Percentiles rank a stretch among this genome's conserved stretches.
Evolutionary conservation across 768 basidiomycete species (phyloP).

Genomic region (Fistulinella prunicolor): DNA sequence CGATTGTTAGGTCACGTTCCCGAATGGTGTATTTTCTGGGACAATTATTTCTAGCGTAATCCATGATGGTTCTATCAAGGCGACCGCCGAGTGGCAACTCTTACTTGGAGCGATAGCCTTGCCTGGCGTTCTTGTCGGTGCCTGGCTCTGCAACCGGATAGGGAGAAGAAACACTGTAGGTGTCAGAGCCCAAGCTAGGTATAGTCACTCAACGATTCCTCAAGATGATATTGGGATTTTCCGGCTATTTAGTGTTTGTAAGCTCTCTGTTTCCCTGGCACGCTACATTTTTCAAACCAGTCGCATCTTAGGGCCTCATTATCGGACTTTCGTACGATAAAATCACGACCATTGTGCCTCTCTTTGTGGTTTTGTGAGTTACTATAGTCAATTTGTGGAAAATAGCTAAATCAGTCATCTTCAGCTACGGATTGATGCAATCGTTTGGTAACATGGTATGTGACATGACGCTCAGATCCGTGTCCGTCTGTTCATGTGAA

Average conservation of each 20-base stretch:
- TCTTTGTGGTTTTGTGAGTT: constrained; percentile 66
- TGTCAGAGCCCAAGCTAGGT: background rate
- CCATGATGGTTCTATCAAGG: constrained; percentile 49
- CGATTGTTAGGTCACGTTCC: constrained; percentile 55
- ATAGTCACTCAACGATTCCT: constrained; percentile 3
- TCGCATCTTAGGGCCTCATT: constrained; percentile 39
- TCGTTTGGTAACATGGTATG: constrained; percentile 64
- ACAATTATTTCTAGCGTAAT: constrained; percentile 69
- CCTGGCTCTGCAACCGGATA: constrained; percentile 47
- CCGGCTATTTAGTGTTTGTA: constrained; percentile 64
- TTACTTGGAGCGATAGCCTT: constrained; percentile 58
- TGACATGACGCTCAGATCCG: constrained; percentile 7
- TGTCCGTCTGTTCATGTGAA: constrained; percentile 7
- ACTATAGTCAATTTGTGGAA: background rate
- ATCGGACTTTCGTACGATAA: constrained; percentile 61
- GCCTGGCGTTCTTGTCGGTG: constrained; percentile 57
- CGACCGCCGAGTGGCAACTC: constrained; percentile 69
- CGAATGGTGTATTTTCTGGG: constrained; percentile 67
- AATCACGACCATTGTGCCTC: constrained; percentile 57
- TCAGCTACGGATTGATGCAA: constrained; percentile 69
- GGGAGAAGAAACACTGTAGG: constrained; percentile 58
- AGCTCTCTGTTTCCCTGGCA: constrained; percentile 5
- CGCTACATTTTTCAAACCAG: background rate
- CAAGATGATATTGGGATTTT: constrained; percentile 67
- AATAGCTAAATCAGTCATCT: constrained; percentile 1